Conservation (phyloP, 106 monocot genomes). For the Platanthera zijinensis region DNA sequence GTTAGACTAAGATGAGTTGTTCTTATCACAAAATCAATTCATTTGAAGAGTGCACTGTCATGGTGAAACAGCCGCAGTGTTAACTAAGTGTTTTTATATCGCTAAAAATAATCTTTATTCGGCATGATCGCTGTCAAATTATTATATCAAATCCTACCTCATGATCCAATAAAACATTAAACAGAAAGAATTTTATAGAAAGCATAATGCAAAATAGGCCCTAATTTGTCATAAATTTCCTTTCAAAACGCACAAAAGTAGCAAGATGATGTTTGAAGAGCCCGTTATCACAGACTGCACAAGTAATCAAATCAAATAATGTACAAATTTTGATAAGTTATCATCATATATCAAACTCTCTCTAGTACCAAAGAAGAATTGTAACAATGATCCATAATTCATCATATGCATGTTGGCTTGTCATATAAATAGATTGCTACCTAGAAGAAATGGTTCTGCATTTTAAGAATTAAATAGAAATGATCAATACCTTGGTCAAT, state of each 20-base stretch:
- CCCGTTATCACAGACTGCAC: background rate
- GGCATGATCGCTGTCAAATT: background rate
- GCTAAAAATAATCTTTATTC: background rate
- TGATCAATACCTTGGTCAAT: conserved; percentile 53
- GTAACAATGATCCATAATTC: background rate
- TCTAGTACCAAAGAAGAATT: background rate
- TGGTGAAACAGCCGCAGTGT: no score
- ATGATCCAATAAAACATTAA: background rate
- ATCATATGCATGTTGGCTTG: background rate
- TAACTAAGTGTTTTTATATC: no score
- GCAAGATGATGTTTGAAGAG: background rate
- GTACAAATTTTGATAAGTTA: background rate
- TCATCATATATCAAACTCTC: background rate
- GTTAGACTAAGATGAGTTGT: no score
- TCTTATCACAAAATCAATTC: no score
- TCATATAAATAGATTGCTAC: background rate
- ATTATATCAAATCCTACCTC: background rate
- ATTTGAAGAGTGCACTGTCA: no score
- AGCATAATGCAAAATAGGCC: background rate
- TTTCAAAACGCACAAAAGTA: background rate
- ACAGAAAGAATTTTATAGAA: background rate
- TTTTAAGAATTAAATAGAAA: conserved; percentile 1
- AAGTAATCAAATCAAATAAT: background rate
- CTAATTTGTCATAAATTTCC: background rate
- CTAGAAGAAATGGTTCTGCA: background rate